These are phyloP conservation scores for Canavalia ensiformis DNA, from an alignment of 306 rosid species.

Conservation along the genomic window DNA sequence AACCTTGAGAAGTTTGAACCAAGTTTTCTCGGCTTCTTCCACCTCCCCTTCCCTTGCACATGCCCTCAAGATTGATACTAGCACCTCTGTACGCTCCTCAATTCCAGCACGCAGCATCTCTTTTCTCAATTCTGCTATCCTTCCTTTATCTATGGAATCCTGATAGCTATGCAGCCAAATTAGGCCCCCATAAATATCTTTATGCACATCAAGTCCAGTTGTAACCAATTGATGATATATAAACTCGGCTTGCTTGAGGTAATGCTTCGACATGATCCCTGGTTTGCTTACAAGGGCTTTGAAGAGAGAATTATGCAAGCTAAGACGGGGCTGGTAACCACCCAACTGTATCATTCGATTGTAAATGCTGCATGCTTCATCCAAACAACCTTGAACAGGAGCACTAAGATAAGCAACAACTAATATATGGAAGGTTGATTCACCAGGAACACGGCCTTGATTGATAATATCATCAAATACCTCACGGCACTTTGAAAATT, in stretches of 20 bases:
- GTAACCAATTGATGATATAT: slow-evolving; percentile 82
- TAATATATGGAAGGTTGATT: slow-evolving; percentile 91
- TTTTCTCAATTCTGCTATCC: slow-evolving; percentile 68
- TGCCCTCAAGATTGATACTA: slow-evolving; percentile 81
- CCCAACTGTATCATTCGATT: slow-evolving; percentile 96
- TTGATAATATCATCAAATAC: slow-evolving; percentile 85
- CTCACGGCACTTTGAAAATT: slow-evolving; percentile 91
- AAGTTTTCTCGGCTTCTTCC: slow-evolving; percentile 73
- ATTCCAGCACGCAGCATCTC: slow-evolving; percentile 79
- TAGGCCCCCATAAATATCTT: slow-evolving; percentile 84
- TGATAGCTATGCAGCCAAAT: slow-evolving; percentile 98
- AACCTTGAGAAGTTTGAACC: slow-evolving; percentile 68
- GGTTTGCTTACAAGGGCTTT: slow-evolving; percentile 76
- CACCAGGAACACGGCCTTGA: slow-evolving; percentile 93
- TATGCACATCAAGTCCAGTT: slow-evolving; percentile 75
- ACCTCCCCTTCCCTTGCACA: slow-evolving; percentile 75
- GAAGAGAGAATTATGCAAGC: slow-evolving; percentile 89
- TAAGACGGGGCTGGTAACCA: slow-evolving; percentile 88
- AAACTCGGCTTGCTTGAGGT: slow-evolving; percentile 94
- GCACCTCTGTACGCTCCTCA: slow-evolving; percentile 75
- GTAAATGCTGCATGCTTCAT: slow-evolving; percentile 86
- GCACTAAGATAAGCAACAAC: slow-evolving; percentile 91
- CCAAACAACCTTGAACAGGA: slow-evolving; percentile 80
- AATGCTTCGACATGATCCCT: slow-evolving; percentile 69
- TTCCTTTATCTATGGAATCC: slow-evolving; percentile 76